Evolutionary conservation across 768 basidiomycete species (phyloP).

Genomic region (Scleroderma bovista): DNA sequence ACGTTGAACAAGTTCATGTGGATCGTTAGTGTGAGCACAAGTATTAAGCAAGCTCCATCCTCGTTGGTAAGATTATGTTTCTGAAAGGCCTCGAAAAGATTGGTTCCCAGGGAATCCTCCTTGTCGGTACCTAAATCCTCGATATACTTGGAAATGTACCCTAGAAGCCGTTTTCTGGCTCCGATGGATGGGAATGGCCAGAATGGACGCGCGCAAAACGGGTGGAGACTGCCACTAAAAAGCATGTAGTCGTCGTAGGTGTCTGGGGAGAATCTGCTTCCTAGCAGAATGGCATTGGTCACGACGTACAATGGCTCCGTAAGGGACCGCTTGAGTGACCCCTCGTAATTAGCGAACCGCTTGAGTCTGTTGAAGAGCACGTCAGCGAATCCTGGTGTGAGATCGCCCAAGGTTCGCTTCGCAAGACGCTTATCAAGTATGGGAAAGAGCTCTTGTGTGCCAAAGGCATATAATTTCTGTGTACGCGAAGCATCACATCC

Average conservation of each 20-base stretch:
- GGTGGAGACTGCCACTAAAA: slow-evolving; percentile 10
- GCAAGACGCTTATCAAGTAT: slow-evolving; percentile 17
- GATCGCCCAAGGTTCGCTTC: slow-evolving; percentile 5
- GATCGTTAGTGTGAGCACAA: slow-evolving; percentile 16
- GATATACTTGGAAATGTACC: slow-evolving; percentile 9
- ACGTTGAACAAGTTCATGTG: slow-evolving; percentile 20
- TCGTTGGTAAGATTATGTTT: slow-evolving; percentile 10
- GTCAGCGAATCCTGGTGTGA: slow-evolving; percentile 9
- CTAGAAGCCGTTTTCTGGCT: slow-evolving; percentile 6
- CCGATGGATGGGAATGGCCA: slow-evolving; percentile 9
- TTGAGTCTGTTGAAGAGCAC: slow-evolving; percentile 10
- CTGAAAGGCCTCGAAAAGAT: slow-evolving; percentile 14
- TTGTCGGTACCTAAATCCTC: slow-evolving; percentile 1
- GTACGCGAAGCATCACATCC: slow-evolving; percentile 7
- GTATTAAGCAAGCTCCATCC: slow-evolving; percentile 14
- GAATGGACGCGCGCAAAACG: slow-evolving; percentile 10
- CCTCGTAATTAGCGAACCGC: not conserved
- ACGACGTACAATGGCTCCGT: slow-evolving; percentile 13
- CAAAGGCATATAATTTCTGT: slow-evolving; percentile 8
- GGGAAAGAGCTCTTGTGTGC: slow-evolving; percentile 16
- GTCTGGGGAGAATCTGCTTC: slow-evolving; percentile 11
- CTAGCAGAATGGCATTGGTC: slow-evolving; percentile 16
- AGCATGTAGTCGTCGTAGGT: slow-evolving; percentile 18
- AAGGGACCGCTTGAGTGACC: slow-evolving; percentile 15
- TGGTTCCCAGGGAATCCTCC: slow-evolving; percentile 2